A percentile compares a stretch with the other conserved stretches of the same genome.
Conservation (phyloP, 73 alveolate genomes). For the Blepharisma japonicum region DNA sequence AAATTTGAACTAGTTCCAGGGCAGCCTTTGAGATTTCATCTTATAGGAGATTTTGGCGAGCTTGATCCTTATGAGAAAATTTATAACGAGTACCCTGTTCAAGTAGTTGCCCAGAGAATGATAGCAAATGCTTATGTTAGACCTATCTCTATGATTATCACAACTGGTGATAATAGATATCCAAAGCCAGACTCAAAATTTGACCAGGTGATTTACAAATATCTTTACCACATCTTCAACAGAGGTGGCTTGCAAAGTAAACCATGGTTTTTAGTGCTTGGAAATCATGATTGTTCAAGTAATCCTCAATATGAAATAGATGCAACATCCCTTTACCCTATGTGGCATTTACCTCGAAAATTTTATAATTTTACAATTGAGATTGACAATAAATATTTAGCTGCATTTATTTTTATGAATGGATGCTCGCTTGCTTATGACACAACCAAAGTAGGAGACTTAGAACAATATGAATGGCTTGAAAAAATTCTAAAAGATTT, state of each 20-base stretch:
- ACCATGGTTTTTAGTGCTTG: not conserved
- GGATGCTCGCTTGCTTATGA: not conserved
- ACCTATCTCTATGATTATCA: not conserved
- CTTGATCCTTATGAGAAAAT: not conserved
- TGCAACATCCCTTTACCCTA: not conserved
- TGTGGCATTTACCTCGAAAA: not conserved
- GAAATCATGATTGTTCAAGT: slow-evolving; percentile 11
- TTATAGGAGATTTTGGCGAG: slow-evolving; percentile 19
- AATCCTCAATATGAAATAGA: not conserved
- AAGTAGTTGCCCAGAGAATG: slow-evolving; percentile 4
- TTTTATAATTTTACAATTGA: not conserved
- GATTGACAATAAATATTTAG: not conserved
- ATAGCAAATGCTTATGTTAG: not conserved
- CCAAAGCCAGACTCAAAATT: not conserved
- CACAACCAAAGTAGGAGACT: too few relatives aligned
- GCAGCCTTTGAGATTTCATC: not conserved
- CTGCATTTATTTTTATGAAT: not conserved
- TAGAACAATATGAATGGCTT: slow-evolving; percentile 9
- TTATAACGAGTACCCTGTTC: not conserved
- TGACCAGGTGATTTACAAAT: not conserved
- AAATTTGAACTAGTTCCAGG: too few relatives aligned
- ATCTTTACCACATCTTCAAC: not conserved
- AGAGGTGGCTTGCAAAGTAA: not conserved
- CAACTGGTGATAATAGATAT: not conserved
- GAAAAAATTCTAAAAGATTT: not conserved